These are phyloP conservation scores for Fraxinus anomala DNA, from an alignment of 257 asterid genomes.

Conservation along the genomic window DNA sequence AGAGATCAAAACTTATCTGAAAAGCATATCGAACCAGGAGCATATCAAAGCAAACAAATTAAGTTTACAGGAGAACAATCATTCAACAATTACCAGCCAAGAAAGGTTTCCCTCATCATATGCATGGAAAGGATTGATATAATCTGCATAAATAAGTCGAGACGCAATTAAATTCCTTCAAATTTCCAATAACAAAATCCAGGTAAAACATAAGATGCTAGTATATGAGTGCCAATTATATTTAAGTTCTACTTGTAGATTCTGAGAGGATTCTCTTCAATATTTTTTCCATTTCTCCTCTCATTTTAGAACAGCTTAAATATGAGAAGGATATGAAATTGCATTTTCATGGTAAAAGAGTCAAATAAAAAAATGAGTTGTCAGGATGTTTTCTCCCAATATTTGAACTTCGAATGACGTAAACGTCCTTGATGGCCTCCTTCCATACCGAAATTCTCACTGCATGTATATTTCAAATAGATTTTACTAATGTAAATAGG, in stretches of 20 bases:
- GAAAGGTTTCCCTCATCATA: slow-evolving; percentile 97
- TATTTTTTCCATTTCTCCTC: not conserved
- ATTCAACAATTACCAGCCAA: slow-evolving; percentile 73
- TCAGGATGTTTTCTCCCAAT: not conserved
- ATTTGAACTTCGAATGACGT: not conserved
- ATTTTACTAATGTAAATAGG: not conserved
- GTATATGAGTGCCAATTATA: not conserved
- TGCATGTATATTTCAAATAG: not conserved
- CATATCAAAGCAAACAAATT: slow-evolving; percentile 7
- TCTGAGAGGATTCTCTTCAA: not conserved
- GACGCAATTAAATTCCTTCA: slow-evolving; percentile 11
- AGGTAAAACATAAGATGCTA: not conserved
- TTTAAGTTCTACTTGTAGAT: not conserved
- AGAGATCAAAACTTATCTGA: slow-evolving; percentile 2
- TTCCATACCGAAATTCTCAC: not conserved
- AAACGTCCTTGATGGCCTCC: not conserved
- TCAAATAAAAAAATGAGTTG: not conserved
- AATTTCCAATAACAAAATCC: slow-evolving; percentile 4
- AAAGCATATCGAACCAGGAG: slow-evolving; percentile 4
- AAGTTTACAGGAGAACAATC: not conserved
- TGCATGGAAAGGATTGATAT: slow-evolving; percentile 90
- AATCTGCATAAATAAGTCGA: slow-evolving; percentile 57
- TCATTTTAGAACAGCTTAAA: not conserved
- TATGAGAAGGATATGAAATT: not conserved
- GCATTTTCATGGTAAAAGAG: not conserved